phyloP scores from a whole-genome alignment of 108 stramenopile species.

The Skeletonema tropicum region DNA sequence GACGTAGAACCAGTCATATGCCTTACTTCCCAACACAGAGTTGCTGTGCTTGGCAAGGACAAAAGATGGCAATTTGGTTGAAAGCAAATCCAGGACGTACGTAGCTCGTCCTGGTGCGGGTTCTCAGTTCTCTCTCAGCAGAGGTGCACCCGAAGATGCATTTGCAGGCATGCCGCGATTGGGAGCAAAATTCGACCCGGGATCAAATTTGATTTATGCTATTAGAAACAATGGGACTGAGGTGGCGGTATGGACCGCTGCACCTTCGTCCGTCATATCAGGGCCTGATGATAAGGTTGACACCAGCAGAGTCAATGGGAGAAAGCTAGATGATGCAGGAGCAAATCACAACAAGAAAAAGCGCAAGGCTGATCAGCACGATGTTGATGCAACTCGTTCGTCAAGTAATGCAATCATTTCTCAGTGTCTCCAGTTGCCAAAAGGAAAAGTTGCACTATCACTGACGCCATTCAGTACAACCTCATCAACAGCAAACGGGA shows the following conservation, averaged over 20 bases:
- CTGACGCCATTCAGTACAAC: constrained; percentile 35
- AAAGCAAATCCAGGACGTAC: constrained; percentile 47
- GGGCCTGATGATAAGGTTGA: constrained; percentile 40
- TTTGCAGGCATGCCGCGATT: constrained; percentile 28
- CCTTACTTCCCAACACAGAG: constrained; percentile 45
- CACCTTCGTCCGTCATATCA: constrained; percentile 39
- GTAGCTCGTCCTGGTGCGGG: constrained; percentile 40
- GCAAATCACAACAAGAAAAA: constrained; percentile 17
- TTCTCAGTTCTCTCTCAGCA: constrained; percentile 28
- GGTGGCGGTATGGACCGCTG: constrained; percentile 48
- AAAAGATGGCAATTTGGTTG: constrained; percentile 18
- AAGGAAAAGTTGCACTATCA: constrained; percentile 26
- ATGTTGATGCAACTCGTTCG: background rate
- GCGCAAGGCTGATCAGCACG: constrained; percentile 18
- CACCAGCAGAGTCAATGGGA: background rate
- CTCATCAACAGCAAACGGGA: constrained; percentile 11
- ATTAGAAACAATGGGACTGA: constrained; percentile 47
- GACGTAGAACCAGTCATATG: constrained; percentile 40
- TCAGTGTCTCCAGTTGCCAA: constrained; percentile 29
- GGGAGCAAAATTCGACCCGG: constrained; percentile 43
- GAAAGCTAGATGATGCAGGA: background rate
- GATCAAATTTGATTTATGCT: constrained; percentile 42
- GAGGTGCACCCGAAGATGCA: background rate
- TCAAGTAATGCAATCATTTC: constrained; percentile 16
- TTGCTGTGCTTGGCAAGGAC: constrained; percentile 25